A percentile compares a stretch with the other conserved stretches of the same genome.
Evolutionary conservation across 2,329 filamentous ascomycete genomes (phyloP).

Genomic region (Colletotrichum tabaci): DNA sequence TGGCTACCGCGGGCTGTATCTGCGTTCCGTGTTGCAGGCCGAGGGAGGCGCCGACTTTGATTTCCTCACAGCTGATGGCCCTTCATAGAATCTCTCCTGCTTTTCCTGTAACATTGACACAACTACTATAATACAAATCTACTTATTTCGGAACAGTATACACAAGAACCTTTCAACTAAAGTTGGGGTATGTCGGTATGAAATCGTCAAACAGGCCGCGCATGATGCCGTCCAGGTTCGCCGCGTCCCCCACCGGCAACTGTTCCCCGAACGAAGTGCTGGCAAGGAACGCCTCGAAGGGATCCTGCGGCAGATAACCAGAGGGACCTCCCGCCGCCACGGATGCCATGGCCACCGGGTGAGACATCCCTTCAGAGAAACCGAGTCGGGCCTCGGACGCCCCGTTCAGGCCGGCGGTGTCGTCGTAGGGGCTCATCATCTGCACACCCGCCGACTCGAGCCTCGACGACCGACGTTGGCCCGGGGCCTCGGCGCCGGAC

Average conservation of each 20-base stretch:
- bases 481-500: background rate
- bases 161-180: conserved; percentile 2
- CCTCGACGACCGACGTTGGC: conserved; percentile 20
- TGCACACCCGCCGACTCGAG: conserved; percentile 4
- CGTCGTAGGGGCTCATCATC: conserved; percentile 12
- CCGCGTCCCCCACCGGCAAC: conserved; percentile 48
- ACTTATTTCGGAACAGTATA: background rate
- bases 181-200: conserved; percentile 48
- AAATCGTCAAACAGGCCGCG: conserved; percentile 55
- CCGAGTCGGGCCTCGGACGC: background rate
- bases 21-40: conserved; percentile 72
- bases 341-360: conserved; percentile 3
- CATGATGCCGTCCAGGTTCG: conserved; percentile 53
- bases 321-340: conserved; percentile 2
- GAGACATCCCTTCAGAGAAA: conserved; percentile 4
- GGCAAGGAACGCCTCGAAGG: conserved; percentile 47
- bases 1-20: conserved; percentile 73
- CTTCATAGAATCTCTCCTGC: background rate
- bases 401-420: background rate
- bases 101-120: too few species aligned
- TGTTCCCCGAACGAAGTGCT: conserved; percentile 49
- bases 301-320: conserved; percentile 27
- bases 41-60: conserved; percentile 73
- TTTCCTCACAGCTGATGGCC: conserved; percentile 65
- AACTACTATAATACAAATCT: background rate